Base-by-base conservation (phyloP, 768 basidiomycete genomes). In the Boletus bicolor region DNA sequence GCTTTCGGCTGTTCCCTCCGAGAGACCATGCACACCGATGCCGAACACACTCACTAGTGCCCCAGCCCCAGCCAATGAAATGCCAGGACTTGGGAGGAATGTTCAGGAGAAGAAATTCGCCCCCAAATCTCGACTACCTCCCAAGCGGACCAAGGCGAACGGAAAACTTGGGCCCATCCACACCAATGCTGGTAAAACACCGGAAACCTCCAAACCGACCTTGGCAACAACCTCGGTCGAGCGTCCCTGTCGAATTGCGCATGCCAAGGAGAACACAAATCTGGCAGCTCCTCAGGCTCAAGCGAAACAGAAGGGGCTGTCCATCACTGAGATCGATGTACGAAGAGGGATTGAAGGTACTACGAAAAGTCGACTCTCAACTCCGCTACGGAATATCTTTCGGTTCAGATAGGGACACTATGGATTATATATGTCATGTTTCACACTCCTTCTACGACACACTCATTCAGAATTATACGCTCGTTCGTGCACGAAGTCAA, bases 321-420 rank as follows among this genome's bases (percentile, higher is more conserved):
- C 49, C 19, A 19, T 53, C 44, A 35, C 45, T n/a, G 62, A 61
- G 55, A 47, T 45, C 19, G 57, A 67, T 37, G 46, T 70, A 21
- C 63, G 64, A 26, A 60, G 57, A 55, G 65, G 67, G 42, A 57
- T 69, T 2, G 69, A 70, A 45, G 64, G 67, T 52, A 46, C 56
- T 32, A 12, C 62, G 45, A 72, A 62, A 47, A 62, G 51, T 45
- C 67, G 69, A 19, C 60, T 70, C 35, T 61, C 71, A 11, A 58
- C 58, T 28, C 69, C 69, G 17, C 46, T 70, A 35, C 61, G 71
- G 43, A 72, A 72, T 42, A 71, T 70, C 34, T 72, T 70, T 19
- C 63, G 69, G 38, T 67, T 70, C 51, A 71, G 54, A 61, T 70
- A 64, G 44, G 9, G 21, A 39, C 39, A 50, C 42, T 14, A 45